Base-by-base conservation (phyloP, 352 stramenopile species). In the Phytophthora macrochlamydospora region DNA sequence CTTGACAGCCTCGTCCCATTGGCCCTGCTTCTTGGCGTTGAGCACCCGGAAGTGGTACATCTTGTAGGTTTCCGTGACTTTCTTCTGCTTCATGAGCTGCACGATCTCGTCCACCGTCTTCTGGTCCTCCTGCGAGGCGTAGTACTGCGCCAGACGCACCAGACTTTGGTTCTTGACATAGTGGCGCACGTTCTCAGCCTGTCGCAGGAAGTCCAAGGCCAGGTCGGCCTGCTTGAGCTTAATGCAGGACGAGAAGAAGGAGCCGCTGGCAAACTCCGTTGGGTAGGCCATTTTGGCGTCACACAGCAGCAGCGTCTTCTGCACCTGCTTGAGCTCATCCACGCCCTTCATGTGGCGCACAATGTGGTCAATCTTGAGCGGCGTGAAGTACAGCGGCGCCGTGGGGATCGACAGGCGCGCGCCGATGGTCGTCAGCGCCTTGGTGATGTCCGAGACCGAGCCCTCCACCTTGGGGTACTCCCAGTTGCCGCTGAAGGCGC, bases 381-480 rank as follows among this genome's bases (percentile, higher is more conserved):
- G 73, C 70, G 87, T 92, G 55, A 95, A 79, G 74, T 95, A 93
- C 24, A 91, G 75, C 56, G 87, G 76, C 14, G 84, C 85, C 55
- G 87, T 93, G 4, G 87, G 69, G 64, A 93, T 93, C 51, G 85
- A 93, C 59, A 93, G 72, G 0, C 85, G 85, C 59, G 76, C 81
- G 66, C 85, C 85, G 62, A 93, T 93, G 37, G 73, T 78, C 45
- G 73, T 91, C 53, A 93, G 71, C 63, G 71, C 72, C 64, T 86
- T 88, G 55, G 83, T 90, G 65, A 93, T 65, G 51, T 93, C 85
- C 6, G 71, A 65, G 53, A 91, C 85, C 13, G 75, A 88, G 51
- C 85, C 85, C 43, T 93, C 83, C 46, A 93, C 86, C 59, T 86
- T 86, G 51, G 85, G 85, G 76, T 93, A 93, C 63, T 93, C 83